These are phyloP conservation scores for Balakata baccata DNA, from an alignment of 345 rosid genomes.

Conservation along the genomic window DNA sequence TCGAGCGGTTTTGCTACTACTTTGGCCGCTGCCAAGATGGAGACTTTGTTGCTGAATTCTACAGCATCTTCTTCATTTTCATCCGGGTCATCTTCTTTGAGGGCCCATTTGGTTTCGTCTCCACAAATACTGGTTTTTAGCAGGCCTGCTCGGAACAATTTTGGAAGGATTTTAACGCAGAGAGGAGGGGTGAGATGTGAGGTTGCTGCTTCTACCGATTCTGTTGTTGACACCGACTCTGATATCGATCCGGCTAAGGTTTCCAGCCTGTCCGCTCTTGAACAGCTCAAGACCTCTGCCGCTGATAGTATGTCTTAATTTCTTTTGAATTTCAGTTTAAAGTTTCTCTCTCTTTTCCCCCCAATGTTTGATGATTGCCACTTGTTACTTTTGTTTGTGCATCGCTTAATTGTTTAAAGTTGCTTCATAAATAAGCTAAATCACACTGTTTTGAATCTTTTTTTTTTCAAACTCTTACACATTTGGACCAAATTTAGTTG, in stretches of 20 bases:
- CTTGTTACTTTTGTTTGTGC: not conserved
- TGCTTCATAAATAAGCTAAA: too few relatives aligned
- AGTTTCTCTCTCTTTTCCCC: not conserved
- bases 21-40: constrained; percentile 27
- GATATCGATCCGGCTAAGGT: constrained; percentile 17
- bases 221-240: constrained; percentile 6
- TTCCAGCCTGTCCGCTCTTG: constrained; percentile 34
- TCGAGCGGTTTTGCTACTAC: constrained; percentile 27
- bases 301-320: constrained; percentile 21
- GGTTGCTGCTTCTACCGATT: constrained; percentile 20
- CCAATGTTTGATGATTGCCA: not conserved
- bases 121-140: constrained; percentile 4
- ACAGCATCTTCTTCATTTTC: constrained; percentile 14
- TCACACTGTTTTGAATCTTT: not conserved
- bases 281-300: constrained; percentile 37
- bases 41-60: constrained; percentile 25
- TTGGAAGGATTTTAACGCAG: not conserved
- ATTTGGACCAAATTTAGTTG: not conserved
- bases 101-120: not conserved
- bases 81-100: constrained; percentile 6
- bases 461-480: not conserved
- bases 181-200: constrained; percentile 28
- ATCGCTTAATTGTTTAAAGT: not conserved
- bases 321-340: not conserved
- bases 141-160: constrained; percentile 7